Percentiles rank a stretch among this genome's conserved stretches.
These are phyloP conservation scores for Penicillium coprophilum DNA, from an alignment of 495 filamentous ascomycete genomes.

Conservation along the genomic window DNA sequence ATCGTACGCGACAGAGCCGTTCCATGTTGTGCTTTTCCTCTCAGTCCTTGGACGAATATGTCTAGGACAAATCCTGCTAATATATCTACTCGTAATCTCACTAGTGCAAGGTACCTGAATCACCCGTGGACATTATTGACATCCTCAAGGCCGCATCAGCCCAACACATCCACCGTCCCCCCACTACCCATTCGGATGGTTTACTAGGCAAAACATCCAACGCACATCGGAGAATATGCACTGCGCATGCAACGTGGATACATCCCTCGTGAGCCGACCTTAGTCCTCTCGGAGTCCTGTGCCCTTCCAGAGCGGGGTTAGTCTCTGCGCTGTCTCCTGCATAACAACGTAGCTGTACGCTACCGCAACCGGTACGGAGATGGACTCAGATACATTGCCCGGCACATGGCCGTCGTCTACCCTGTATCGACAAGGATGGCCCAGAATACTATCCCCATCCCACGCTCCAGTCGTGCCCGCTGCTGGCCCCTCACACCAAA, in stretches of 20 bases:
- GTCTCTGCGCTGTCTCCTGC: constrained; percentile 22
- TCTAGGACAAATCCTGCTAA: no score
- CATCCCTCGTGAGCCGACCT: constrained; percentile 15
- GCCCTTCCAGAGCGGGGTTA: constrained; percentile 25
- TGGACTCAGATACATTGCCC: constrained; percentile 37
- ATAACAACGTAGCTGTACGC: constrained; percentile 12
- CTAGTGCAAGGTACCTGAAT: no score
- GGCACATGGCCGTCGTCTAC: constrained; percentile 34
- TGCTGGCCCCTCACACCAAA: constrained; percentile 23
- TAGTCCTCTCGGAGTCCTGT: constrained; percentile 20
- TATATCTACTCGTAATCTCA: no score
- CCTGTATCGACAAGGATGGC: constrained; percentile 33
- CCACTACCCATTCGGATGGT: no score
- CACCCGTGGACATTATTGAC: no score
- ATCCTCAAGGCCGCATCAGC: no score
- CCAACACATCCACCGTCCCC: no score
- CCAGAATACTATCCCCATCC: constrained; percentile 29
- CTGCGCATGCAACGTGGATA: constrained; percentile 21
- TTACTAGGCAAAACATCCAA: constrained; percentile 9
- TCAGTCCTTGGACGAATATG: no score
- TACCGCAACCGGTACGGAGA: constrained; percentile 18
- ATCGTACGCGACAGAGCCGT: no score
- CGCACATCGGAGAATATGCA: constrained; percentile 20
- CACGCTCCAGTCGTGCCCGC: constrained; percentile 20
- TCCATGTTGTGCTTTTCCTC: no score